Base-by-base conservation (phyloP, 345 rosid species). In the Camelina hispida region DNA sequence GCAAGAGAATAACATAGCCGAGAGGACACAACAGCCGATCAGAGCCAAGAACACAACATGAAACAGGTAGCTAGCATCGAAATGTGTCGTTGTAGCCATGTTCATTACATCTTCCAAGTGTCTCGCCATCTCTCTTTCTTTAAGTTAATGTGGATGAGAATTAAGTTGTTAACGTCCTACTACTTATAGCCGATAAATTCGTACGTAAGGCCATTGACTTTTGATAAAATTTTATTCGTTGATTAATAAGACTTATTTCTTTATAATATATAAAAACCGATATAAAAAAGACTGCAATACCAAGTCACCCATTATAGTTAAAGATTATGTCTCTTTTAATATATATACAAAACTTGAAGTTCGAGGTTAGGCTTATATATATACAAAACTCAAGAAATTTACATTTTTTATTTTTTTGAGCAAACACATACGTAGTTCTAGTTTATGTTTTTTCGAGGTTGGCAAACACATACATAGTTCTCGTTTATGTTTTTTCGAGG, bases 1-100 rank as follows among this genome's bases (percentile, higher is more conserved):
- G 53, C 91, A 88, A 16, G 85, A 79, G 52, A 88, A 84, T 66
- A 90, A 50, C 15, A 83, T 65, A 79, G 82, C 85, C 14, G 83
- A 85, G 38, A 89, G 57, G 28, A 82, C 43, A 66, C 82, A 84
- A 56, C 84, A 73, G 66, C 81, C 77, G 9, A 87, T 43, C 60
- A 85, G 58, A 75, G 60, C 89, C 12, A 78, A 73, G 80, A 79
- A 84, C 14, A 86, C 44, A 58, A 85, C 52, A 30, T 70, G 70
- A 51, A 71, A 50, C 16, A 78, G 14, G 62, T 71, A 71, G 64
- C 62, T 71, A 57, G 46, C 61, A 71, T 77, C 54, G 51, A 70
- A 77, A 14, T 37, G 75, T 56, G 72, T 62, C 18, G 66, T 48
- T 37, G 67, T 65, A 47, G 76, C 66, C 66, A 77, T 64, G 61